Evolutionary conservation across 2,329 filamentous ascomycete genomes (phyloP).

Genomic region (Alternaria metachromatica): DNA sequence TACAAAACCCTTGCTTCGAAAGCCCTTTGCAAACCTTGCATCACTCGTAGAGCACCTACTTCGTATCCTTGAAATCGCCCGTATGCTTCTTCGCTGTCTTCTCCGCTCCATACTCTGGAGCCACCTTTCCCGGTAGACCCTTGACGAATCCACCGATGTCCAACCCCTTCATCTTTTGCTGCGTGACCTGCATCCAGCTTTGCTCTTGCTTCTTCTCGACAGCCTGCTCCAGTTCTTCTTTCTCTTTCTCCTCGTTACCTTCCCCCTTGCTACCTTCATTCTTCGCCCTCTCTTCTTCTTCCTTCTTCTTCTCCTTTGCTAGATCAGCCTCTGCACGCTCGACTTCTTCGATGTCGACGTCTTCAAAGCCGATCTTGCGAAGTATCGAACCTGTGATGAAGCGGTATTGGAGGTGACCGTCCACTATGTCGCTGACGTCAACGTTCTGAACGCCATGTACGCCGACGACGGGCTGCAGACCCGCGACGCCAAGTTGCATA

Average conservation of each 20-base stretch:
- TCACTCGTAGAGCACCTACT: not conserved
- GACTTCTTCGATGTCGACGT: constrained; percentile 57
- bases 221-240: constrained; percentile 49
- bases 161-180: constrained; percentile 49
- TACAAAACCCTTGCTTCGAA: not conserved
- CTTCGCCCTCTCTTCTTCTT: constrained; percentile 46
- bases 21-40: not conserved
- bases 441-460: constrained; percentile 70
- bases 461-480: constrained; percentile 74
- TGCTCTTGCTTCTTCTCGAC: constrained; percentile 55
- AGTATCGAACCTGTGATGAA: constrained; percentile 60
- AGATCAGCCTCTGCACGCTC: constrained; percentile 54
- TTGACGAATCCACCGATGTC: constrained; percentile 21
- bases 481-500: constrained; percentile 82
- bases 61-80: not conserved
- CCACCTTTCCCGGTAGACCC: constrained; percentile 3
- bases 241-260: constrained; percentile 39
- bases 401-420: constrained; percentile 59
- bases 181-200: constrained; percentile 52
- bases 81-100: not conserved
- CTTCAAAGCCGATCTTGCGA: constrained; percentile 60
- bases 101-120: not conserved
- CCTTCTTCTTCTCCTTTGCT: constrained; percentile 53
- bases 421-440: constrained; percentile 59
- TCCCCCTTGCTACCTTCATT: constrained; percentile 29